A percentile compares a stretch with the other conserved stretches of the same genome.
Conservation (phyloP, 768 basidiomycete species). For the Punctularia strigosozonata region DNA sequence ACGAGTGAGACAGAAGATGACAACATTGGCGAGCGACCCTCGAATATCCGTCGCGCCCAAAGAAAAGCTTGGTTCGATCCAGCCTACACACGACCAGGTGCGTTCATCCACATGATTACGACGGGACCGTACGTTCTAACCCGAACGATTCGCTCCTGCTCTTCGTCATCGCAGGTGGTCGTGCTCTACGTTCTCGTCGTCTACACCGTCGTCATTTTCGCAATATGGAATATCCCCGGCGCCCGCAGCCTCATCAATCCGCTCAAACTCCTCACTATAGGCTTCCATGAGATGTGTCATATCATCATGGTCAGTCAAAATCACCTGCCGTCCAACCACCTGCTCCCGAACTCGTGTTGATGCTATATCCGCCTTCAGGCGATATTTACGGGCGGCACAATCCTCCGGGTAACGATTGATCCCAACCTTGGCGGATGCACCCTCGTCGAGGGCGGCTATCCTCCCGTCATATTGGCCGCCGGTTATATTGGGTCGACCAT, state of each 20-base stretch:
- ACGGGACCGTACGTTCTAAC: constrained; percentile 15
- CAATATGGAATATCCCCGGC: constrained; percentile 80
- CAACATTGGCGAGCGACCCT: constrained; percentile 40
- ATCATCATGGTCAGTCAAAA: constrained; percentile 49
- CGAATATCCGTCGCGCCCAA: constrained; percentile 26
- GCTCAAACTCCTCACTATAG: constrained; percentile 79
- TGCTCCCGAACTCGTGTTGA: constrained; percentile 1
- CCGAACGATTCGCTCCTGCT: constrained; percentile 2
- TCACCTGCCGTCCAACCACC: constrained; percentile 2
- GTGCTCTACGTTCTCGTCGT: constrained; percentile 74
- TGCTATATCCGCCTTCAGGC: constrained; percentile 33
- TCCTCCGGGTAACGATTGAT: constrained; percentile 74
- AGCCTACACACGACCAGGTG: constrained; percentile 66
- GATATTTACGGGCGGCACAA: constrained; percentile 66
- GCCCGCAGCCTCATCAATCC: constrained; percentile 72
- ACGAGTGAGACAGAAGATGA: constrained; percentile 27
- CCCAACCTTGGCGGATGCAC: constrained; percentile 71
- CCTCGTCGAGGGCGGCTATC: constrained; percentile 66
- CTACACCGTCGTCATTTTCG: constrained; percentile 78
- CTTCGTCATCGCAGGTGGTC: constrained; percentile 38
- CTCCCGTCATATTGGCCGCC: constrained; percentile 58
- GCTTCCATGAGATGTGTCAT: constrained; percentile 84
- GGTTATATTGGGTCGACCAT: constrained; percentile 79
- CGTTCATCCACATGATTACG: constrained; percentile 16
- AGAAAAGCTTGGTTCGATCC: constrained; percentile 28